Evolutionary conservation across 2,329 filamentous ascomycete genomes (phyloP), one percentile per base, ranked within the genome.

Genomic region (Fusarium scirpi): DNA sequence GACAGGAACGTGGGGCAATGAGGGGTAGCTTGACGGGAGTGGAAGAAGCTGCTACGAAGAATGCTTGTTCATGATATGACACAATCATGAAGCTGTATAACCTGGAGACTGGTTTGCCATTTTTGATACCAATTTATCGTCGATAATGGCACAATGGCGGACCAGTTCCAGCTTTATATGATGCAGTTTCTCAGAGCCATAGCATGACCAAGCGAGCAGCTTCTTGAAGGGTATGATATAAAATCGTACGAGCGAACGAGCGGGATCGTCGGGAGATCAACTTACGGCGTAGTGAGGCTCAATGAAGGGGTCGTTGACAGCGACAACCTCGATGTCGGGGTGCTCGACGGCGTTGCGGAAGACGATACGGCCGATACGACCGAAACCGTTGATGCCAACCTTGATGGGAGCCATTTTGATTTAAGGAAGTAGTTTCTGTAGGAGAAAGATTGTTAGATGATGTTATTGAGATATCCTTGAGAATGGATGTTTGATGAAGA

Each of bases 221-320:
- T 52, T 44, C 24, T 12, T 27, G 6, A 12, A 38, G 18, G 6
- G 18, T 38, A 38, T 65, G 24, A 11, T 65, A n/a, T 48, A 53
- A 32, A 16, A 60, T 65, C 62, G 62, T 47, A 38, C 32, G 30
- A n/a, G 3, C 29, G 30, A 38, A 38, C 30, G 41, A 32, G 41
- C 11, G 27, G 22, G 40, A 30, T 58, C 52, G 61, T 53, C 32
- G 44, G 48, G 61, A 52, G 58, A 56, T 52, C 46, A 65, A 92
- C 94, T 88, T 91, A 97, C 95, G 84, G 96, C 96, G 86, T 98
- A 98, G 84, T 94, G 87, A 80, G 93, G 90, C 86, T 98, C 94
- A 86, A 99, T 98, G 92, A 99, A 98, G 78, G 96, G 96, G 84
- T 98, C 96, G 89, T 99, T 98, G 86, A 98, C 94, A 78, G 96